Evolutionary conservation across 176 grass and related monocot species (phyloP), one percentile per base, ranked within the genome.

Genomic region (Alopecurus myosuroides): DNA sequence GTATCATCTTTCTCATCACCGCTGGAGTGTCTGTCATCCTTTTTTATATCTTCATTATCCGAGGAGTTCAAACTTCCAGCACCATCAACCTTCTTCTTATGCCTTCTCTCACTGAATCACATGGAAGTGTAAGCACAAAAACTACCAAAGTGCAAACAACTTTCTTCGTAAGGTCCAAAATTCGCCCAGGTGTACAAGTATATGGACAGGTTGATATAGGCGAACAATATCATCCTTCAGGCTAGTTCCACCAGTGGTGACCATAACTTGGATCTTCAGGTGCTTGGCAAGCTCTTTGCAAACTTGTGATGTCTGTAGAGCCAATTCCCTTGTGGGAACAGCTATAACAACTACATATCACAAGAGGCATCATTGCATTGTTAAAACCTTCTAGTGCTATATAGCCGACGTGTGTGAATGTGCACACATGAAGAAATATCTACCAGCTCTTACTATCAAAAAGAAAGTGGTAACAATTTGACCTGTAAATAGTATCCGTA

Each of bases 231-330:
- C 96, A 86, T 98, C 96, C 67, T 90, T 95, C 62, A 98, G 46
- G 77, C 96, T 98, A 75, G 96, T 98, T 84, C 96, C 96, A 74
- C 96, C 96, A 84, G 96, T 98, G 36, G 96, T 98, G 23, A 90
- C 96, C 96, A 98, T 98, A 25, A 98, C 87, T 87, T 98, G 85
- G 45, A 98, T 98, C 55, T 94, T 92, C 62, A 98, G 75, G 48
- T 98, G 92, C 42, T 98, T 98, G 11, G 89, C 93, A 64, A 98
- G 93, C 71, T 98, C 96, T 68, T 98, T 98, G 83, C 96, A 98
- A 78, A 98, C 93, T 92, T 98, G 96, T 51, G 93, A 98, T 36
- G 96, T 98, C 68, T 98, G 96, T 69, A 98, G 63, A 68, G 96
- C 96, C 88, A 98, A 85, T 90, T 98, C 96, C 77, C 96, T 91